phyloP scores from a whole-genome alignment of 768 basidiomycete species.

The Lactarius sanguifluus region DNA sequence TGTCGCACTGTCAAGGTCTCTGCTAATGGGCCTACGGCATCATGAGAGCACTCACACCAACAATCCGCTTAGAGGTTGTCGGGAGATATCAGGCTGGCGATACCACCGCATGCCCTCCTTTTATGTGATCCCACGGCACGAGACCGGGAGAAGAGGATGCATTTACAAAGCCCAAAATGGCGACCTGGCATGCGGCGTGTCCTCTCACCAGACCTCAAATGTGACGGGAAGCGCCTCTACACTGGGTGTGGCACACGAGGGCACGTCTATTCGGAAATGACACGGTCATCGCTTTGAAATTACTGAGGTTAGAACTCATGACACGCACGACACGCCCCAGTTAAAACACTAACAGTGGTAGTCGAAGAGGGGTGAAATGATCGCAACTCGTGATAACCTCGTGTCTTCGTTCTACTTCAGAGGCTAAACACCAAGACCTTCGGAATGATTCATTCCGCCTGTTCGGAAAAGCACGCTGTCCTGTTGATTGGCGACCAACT shows the following conservation, averaged over 20 bases:
- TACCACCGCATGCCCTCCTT: neutral
- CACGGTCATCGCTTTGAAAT: neutral
- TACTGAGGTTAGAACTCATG: neutral
- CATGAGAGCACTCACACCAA: neutral
- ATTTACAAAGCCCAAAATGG: neutral
- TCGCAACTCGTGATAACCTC: neutral
- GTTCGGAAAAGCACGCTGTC: neutral
- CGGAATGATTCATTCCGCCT: neutral
- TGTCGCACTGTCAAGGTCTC: neutral
- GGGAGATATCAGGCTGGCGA: neutral
- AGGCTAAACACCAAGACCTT: neutral
- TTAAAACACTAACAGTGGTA: no score
- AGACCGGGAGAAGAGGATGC: neutral
- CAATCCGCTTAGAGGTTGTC: neutral
- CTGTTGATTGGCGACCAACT: neutral
- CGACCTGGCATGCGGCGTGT: neutral
- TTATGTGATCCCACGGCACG: neutral
- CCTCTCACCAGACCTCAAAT: neutral
- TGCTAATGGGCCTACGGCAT: neutral
- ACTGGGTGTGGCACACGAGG: neutral
- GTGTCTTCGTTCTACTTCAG: no score
- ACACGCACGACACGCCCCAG: neutral
- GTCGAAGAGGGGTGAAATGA: no score
- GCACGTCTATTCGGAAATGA: neutral
- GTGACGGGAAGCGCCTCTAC: neutral